Evolutionary conservation across 2,329 filamentous ascomycete species (phyloP).

Genomic region (Calonectria pseudoreteaudii): DNA sequence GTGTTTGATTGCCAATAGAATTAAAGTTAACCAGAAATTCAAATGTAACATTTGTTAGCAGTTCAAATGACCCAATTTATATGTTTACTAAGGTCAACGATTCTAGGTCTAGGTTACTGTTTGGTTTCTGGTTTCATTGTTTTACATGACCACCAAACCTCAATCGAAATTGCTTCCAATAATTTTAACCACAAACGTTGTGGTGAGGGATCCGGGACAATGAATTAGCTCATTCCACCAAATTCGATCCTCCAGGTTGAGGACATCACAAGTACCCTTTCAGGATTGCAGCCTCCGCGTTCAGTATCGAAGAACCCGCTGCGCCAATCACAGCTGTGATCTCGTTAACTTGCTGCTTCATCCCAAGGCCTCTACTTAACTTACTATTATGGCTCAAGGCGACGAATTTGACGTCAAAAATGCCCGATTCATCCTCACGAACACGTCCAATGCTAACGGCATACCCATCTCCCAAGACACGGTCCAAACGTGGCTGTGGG

Average conservation of each 20-base stretch:
- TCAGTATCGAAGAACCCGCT: slow-evolving; percentile 92
- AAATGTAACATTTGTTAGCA: background rate
- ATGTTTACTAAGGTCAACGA: background rate
- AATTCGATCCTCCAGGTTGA: background rate
- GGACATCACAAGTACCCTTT: slow-evolving; percentile 79
- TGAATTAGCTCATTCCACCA: background rate
- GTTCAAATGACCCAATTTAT: background rate
- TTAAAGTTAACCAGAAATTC: background rate
- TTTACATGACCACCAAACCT: background rate
- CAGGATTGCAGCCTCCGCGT: slow-evolving; percentile 90
- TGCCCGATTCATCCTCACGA: slow-evolving; percentile 84
- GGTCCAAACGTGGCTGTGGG: slow-evolving; percentile 92
- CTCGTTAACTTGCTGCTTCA: background rate
- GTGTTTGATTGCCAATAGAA: background rate
- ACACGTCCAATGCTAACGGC: slow-evolving; percentile 91
- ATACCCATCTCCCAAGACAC: slow-evolving; percentile 86
- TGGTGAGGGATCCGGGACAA: background rate
- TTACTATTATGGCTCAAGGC: slow-evolving; percentile 84
- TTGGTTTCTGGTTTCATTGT: background rate
- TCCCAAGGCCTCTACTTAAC: slow-evolving; percentile 40
- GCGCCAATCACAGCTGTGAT: slow-evolving; percentile 85
- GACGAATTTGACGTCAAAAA: slow-evolving; percentile 96
- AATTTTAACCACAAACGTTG: background rate
- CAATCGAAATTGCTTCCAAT: background rate
- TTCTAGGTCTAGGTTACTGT: background rate